Evolutionary conservation across 768 basidiomycete species (phyloP).

Genomic region (Pleurotus ostreatus): DNA sequence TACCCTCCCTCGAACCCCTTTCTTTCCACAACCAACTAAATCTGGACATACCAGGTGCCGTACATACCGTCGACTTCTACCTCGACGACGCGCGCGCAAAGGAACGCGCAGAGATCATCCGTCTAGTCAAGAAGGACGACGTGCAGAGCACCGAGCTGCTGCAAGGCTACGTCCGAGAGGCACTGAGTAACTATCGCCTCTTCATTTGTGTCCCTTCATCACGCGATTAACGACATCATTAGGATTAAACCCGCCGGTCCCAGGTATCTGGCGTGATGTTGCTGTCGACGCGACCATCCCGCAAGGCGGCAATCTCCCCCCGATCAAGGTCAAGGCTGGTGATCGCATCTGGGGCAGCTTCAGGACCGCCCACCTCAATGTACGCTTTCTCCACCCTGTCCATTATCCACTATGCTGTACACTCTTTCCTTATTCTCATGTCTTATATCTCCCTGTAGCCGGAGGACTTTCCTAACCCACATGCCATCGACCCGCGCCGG

Average conservation of each 20-base stretch:
- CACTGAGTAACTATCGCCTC: conserved; percentile 34
- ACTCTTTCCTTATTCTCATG: not conserved
- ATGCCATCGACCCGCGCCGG: conserved; percentile 32
- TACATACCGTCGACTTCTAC: conserved; percentile 53
- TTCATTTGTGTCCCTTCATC: not conserved
- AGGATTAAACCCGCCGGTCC: conserved; percentile 35
- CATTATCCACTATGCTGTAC: conserved; percentile 1
- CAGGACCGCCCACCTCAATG: conserved; percentile 41
- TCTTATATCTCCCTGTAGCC: conserved; percentile 21
- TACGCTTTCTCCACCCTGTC: conserved; percentile 10
- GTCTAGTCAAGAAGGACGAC: conserved; percentile 29
- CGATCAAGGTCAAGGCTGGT: conserved; percentile 33
- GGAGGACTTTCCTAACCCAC: conserved; percentile 37
- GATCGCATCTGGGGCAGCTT: conserved; percentile 37
- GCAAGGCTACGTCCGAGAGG: conserved; percentile 48
- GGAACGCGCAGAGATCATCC: conserved; percentile 36
- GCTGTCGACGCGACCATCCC: conserved; percentile 27
- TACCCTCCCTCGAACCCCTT: conserved; percentile 5
- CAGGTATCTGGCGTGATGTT: conserved; percentile 36
- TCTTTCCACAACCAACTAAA: no score
- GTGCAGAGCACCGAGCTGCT: conserved; percentile 29
- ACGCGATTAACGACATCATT: conserved; percentile 6
- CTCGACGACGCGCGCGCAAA: conserved; percentile 34
- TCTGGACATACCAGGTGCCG: conserved; percentile 23
- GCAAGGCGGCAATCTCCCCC: conserved; percentile 29